Base-by-base conservation (phyloP, 129 eudicot genomes). In the Lactuca saligna region DNA sequence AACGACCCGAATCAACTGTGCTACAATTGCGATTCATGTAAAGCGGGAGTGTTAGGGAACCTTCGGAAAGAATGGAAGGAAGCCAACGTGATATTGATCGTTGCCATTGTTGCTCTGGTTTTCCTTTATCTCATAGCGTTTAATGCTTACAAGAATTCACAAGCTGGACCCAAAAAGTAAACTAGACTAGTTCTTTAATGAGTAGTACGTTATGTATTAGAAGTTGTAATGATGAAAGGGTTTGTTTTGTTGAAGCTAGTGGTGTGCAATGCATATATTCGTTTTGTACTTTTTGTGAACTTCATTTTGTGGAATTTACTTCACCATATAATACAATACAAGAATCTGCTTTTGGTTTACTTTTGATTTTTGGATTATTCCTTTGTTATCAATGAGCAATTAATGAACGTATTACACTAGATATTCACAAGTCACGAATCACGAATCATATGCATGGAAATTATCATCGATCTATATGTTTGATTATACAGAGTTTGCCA, bases 11-110 rank as follows among this genome's bases (percentile, higher is more conserved):
- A 77, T 73, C 91, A 84, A 39, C 69, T 88, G 25, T 92, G 98
- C 85, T 92, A 92, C 55, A 82, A 79, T 44, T 92, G 98, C 49
- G 82, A 82, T 74, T 86, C 98, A 33, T 92, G 98, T 84, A 92
- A 84, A 63, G 95, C 95, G 10, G 98, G 98, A 11, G 78, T 88
- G 53, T 75, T 92, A 10, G 96, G 96, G 38, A 88, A 86, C 83
- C 72, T 92, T 14, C 76, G 98, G 68, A 75, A 61, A 16, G 99
- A 94, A 80, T 94, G 99, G 99, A 85, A 93, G 77, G 85, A 78
- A 75, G 92, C 85, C 3, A 94, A 94, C 50, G 69, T 85, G 17
- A 87, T 94, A 71, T 72, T 94, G 57, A 87, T 94, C 7, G 69
- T 89, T 7, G 78, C 96, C 0, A 85, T 94, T 7, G 80, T 94